A percentile compares a stretch with the other conserved stretches of the same genome.
Evolutionary conservation across 495 filamentous ascomycete species (phyloP).

Genomic region (Hypoxylon crocopeplum): DNA sequence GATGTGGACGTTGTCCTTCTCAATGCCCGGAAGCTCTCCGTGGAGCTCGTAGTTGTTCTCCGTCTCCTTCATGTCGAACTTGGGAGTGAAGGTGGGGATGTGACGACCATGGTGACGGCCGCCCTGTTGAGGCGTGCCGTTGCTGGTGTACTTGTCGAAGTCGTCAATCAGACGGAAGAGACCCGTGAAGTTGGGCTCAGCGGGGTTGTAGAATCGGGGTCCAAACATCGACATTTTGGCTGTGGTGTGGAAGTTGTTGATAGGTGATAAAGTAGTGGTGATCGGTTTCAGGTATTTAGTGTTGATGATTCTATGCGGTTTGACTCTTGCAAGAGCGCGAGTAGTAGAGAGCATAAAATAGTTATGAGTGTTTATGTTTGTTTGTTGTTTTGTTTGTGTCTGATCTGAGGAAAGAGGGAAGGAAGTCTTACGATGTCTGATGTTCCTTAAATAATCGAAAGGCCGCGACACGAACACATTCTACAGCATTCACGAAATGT

Average conservation of each 20-base stretch:
- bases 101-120: constrained; percentile 36
- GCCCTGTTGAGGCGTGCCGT: constrained; percentile 24
- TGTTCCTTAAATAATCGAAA: constrained; percentile 38
- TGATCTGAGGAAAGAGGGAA: constrained; percentile 36
- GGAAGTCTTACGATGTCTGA: constrained; percentile 15
- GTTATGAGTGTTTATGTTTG: constrained; percentile 8
- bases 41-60: constrained; percentile 76
- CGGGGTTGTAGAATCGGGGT: constrained; percentile 55
- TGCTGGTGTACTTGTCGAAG: constrained; percentile 63
- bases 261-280: constrained; percentile 10
- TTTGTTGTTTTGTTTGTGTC: constrained; percentile 28
- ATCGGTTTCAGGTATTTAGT: constrained; percentile 15
- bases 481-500: constrained; percentile 34
- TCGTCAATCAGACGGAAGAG: constrained; percentile 82
- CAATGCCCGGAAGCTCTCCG: constrained; percentile 85
- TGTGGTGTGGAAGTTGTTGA: constrained; percentile 27
- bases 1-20: constrained; percentile 77
- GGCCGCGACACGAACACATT: constrained; percentile 8
- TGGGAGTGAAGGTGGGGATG: constrained; percentile 65
- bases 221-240: constrained; percentile 72
- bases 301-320: constrained; percentile 16
- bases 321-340: constrained; percentile 24
- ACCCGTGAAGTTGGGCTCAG: constrained; percentile 61
- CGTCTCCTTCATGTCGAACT: constrained; percentile 82
- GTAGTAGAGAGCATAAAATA: constrained; percentile 19